Base-by-base conservation (phyloP, 306 rosid species). In the Vicia faba region DNA sequence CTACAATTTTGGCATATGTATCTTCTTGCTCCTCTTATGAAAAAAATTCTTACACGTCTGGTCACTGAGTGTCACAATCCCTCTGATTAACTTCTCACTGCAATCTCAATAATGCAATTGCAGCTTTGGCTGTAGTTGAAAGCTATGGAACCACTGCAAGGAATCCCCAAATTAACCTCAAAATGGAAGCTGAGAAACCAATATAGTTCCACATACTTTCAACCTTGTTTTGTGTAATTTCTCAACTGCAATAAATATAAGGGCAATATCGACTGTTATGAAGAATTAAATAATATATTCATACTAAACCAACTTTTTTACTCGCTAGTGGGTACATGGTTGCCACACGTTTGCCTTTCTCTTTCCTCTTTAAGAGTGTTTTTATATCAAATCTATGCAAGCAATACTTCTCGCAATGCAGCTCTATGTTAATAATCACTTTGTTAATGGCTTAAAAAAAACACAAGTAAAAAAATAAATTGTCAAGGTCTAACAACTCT, bases 41-140 rank as follows among this genome's bases (percentile, higher is more conserved):
- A 74, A 44, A 55, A 13, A 5, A 35, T 15, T 2, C 29, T 5
- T 50, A 59, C 19, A 64, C 5, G 61, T 48, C 55, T 51, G 66
- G 70, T 69, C 74, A 65, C 40, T 50, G 71, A 33, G 64, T 64
- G 74, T 54, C 79, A 35, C 69, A 7, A 35, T 68, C 76, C 16
- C 18, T 61, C 61, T 38, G 35, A 53, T 23, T 63, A 4, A 31
- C 48, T 13, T 72, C 70, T 56, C 49, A 23, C 15, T 68, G 65
- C 62, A 13, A 66, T 72, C 48, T 70, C 75, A 67, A 41, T 56
- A 58, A 59, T 72, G 73, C 49, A 26, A 57, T 72, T 50, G 74
- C 79, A 60, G 75, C 67, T 76, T 75, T 76, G 64, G 62, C 71
- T 12, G 18, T 23, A 23, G 43, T 55, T 66, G 73, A 65, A 48